Evolutionary conservation across 345 rosid species (phyloP), one percentile per base, ranked within the genome.

Genomic region (Abelmoschus esculentus): DNA sequence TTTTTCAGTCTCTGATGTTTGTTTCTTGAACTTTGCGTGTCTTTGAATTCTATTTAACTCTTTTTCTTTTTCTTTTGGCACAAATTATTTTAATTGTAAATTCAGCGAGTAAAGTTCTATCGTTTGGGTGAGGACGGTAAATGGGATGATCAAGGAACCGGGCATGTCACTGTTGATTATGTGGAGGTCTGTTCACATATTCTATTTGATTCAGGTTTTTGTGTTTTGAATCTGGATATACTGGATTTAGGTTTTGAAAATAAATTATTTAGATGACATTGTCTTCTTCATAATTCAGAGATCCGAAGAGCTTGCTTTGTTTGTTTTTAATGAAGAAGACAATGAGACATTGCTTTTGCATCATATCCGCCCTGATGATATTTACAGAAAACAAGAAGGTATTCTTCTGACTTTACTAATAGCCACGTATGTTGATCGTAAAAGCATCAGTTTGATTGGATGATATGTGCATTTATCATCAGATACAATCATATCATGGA

Each of bases 401-500:
- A 80, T 53, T 17, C 14, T 31, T 26, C 61, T 78, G 56, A 63
- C 63, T 28, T 54, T 47, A 14, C 47, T 62, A 31, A 52, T 77
- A 22, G 26, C 26, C 26, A 22, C 1, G 26, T 22, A 22, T 22
- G 26, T 22, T 22, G 26, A 22, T 22, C 26, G 26, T 22, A 22
- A 22, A 22, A 22, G 26, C 26, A 26, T 53, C 46, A 29, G 47
- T 66, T 72, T 57, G 71, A 34, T 64, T 32, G 14, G 65, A 52
- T 28, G 9, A 72, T 62, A 1, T 66, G 22, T 34, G 8, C 28
- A 62, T 59, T 61, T 40, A 71, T 73, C 67, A 72, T 59, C 85
- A 96, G 99, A 92, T 79, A 92, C 93, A 46, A 92, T 96, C 69
- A 96, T 96, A 78, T 89, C 99, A 32, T 96, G 98, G 99, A 89